phyloP scores from a whole-genome alignment of 2,329 filamentous ascomycete genomes.

The Aaosphaeria pasadenensis region DNA sequence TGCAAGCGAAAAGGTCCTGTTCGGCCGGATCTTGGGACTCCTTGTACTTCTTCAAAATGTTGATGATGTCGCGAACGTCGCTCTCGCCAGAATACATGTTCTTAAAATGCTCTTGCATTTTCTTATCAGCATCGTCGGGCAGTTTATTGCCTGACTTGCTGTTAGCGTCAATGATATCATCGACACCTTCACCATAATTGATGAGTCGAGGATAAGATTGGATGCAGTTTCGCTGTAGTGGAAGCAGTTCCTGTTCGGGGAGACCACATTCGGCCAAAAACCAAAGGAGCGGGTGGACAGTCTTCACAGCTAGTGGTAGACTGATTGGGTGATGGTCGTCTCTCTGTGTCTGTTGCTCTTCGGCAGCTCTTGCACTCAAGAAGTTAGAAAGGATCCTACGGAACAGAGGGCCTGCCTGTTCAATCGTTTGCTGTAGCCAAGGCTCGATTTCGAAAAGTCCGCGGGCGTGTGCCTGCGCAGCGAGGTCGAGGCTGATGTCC shows the following conservation, averaged over 20 bases:
- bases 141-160: constrained; percentile 78
- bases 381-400: constrained; percentile 74
- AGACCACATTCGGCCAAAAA: constrained; percentile 62
- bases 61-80: constrained; percentile 80
- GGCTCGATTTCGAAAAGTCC: constrained; percentile 75
- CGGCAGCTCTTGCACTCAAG: constrained; percentile 76
- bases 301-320: constrained; percentile 78
- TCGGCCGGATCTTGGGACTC: constrained; percentile 78
- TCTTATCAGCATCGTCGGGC: constrained; percentile 72
- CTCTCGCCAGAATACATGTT: constrained; percentile 95
- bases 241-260: constrained; percentile 68
- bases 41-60: constrained; percentile 82
- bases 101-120: constrained; percentile 98
- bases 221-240: constrained; percentile 82
- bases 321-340: constrained; percentile 65
- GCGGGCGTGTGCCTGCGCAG: constrained; percentile 78
- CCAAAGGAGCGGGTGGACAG: constrained; percentile 74
- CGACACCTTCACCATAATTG: constrained; percentile 91
- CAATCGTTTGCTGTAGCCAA: constrained; percentile 71
- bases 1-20: constrained; percentile 95
- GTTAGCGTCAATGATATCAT: constrained; percentile 86
- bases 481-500: constrained; percentile 83
- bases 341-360: constrained; percentile 74
- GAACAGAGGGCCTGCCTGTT: constrained; percentile 64
- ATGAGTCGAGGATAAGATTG: constrained; percentile 91